Conservation (phyloP, 345 rosid genomes). For the Populus pruinosa region DNA sequence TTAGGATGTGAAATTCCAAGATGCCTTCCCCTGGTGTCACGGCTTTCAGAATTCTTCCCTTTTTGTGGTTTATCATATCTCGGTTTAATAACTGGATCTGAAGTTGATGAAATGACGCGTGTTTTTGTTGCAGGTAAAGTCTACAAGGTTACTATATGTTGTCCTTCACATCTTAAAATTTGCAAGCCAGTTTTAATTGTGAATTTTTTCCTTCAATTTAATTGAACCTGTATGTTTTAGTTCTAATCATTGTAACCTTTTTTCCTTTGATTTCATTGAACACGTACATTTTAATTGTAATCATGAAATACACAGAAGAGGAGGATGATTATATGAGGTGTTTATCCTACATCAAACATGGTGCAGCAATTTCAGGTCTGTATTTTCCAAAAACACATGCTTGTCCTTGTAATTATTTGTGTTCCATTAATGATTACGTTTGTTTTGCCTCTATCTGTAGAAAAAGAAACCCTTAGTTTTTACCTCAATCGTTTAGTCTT, state of each 20-base stretch:
- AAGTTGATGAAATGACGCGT: slow-evolving; percentile 39
- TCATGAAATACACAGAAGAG: slow-evolving; percentile 39
- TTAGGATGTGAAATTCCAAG: slow-evolving; percentile 31
- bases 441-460: background rate
- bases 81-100: slow-evolving; percentile 66
- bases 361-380: slow-evolving; percentile 75
- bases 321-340: slow-evolving; percentile 45
- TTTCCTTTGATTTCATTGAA: too few species aligned
- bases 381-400: slow-evolving; percentile 12
- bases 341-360: slow-evolving; percentile 54
- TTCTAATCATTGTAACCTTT: too few species aligned
- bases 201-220: background rate
- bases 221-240: too few species aligned
- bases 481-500: background rate
- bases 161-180: background rate
- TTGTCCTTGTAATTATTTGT: slow-evolving; percentile 5
- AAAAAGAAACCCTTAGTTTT: too few species aligned
- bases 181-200: background rate
- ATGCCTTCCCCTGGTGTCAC: slow-evolving; percentile 40
- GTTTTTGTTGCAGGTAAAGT: slow-evolving; percentile 45
- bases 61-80: slow-evolving; percentile 57
- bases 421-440: background rate
- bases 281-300: background rate
- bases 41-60: slow-evolving; percentile 45
- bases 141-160: slow-evolving; percentile 2